These are phyloP conservation scores for Zea luxurians DNA, from an alignment of 176 grass and related monocot genomes.

Conservation along the genomic window DNA sequence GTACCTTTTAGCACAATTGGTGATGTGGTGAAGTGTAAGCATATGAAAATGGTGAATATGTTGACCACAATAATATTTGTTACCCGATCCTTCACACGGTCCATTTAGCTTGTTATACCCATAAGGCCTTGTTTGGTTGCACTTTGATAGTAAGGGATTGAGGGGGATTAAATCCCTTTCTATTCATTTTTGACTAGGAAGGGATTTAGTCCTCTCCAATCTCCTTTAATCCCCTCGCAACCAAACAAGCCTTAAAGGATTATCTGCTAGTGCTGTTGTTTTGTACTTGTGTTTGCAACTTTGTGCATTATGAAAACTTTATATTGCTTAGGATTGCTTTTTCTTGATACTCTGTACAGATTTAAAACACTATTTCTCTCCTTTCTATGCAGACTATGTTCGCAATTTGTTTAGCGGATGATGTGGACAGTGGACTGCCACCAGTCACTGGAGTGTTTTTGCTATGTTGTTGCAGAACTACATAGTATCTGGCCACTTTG, in stretches of 20 bases:
- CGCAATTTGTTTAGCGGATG: constrained; percentile 39
- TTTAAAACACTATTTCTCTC: constrained; percentile 1
- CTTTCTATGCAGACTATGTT: constrained; percentile 37
- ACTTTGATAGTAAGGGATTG: no score
- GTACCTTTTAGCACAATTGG: neutral
- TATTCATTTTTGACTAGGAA: no score
- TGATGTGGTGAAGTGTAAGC: neutral
- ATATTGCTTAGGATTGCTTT: neutral
- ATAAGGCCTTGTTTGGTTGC: neutral
- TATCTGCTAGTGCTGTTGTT: neutral
- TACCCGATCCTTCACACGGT: neutral
- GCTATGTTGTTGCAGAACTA: constrained; percentile 27
- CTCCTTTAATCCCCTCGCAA: no score
- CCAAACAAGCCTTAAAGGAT: neutral
- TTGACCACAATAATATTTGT: neutral
- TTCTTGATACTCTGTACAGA: neutral
- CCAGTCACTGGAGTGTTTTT: constrained; percentile 21
- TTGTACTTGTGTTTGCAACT: constrained; percentile 21
- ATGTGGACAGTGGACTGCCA: constrained; percentile 27
- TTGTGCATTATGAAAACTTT: neutral
- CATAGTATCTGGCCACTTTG: constrained; percentile 36
- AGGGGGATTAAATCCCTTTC: no score
- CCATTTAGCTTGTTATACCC: no score
- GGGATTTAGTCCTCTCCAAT: no score
- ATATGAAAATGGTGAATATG: neutral